Percentiles rank a stretch among this genome's conserved stretches.
These are phyloP conservation scores for Amoebophrya sp. DNA, from an alignment of 169 alveolate species.

Conservation along the genomic window DNA sequence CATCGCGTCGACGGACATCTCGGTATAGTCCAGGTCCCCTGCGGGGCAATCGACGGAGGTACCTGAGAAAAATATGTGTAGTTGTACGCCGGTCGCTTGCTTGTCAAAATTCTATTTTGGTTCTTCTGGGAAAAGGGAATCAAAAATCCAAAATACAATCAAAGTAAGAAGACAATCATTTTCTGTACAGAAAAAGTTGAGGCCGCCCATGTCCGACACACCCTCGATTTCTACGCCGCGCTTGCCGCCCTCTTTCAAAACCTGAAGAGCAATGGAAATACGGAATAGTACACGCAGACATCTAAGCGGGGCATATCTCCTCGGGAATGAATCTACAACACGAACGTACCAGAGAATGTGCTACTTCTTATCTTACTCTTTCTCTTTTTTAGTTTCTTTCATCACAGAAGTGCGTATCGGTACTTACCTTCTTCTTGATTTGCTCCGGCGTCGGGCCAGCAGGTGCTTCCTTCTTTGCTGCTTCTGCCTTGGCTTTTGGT, in stretches of 20 bases:
- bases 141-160: not conserved
- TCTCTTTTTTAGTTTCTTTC: too few relatives aligned
- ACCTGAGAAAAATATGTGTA: not conserved
- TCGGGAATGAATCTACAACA: too few relatives aligned
- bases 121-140: too few relatives aligned
- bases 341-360: too few relatives aligned
- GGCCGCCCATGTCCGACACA: not conserved
- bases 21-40: not conserved
- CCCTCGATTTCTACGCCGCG: conserved; percentile 16
- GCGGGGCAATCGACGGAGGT: not conserved
- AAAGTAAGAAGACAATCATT: too few relatives aligned
- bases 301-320: too few relatives aligned
- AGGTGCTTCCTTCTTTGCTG: not conserved
- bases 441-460: not conserved
- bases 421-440: not conserved
- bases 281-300: too few relatives aligned
- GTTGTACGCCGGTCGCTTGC: too few relatives aligned
- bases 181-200: not conserved
- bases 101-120: too few relatives aligned
- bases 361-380: too few relatives aligned
- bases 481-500: not conserved
- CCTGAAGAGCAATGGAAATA: too few relatives aligned
- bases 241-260: not conserved
- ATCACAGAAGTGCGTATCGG: too few relatives aligned
- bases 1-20: conserved; percentile 37